These are phyloP conservation scores for Cryptococcus depauperatus DNA, from an alignment of 1,284 basidiomycete genomes.

Conservation along the genomic window DNA sequence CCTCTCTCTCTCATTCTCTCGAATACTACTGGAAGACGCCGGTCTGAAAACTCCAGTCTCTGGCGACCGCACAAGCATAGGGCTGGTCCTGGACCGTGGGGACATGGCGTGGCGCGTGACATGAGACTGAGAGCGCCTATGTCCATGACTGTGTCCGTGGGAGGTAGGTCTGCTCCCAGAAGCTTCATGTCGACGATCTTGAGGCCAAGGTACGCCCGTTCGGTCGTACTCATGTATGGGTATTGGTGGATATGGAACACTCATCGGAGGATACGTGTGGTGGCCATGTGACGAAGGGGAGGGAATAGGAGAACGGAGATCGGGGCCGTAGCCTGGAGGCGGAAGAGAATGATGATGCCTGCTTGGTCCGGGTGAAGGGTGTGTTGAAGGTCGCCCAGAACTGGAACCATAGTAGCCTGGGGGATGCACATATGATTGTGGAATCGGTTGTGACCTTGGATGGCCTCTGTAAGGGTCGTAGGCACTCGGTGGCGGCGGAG, in stretches of 20 bases:
- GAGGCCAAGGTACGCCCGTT: constrained; percentile 10
- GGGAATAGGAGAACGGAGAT: constrained; percentile 1
- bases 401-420: constrained; percentile 6
- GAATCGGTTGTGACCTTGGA: constrained; percentile 1
- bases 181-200: background rate
- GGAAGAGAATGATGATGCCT: constrained; percentile 11
- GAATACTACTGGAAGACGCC: constrained; percentile 1
- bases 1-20: constrained; percentile 3
- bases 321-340: constrained; percentile 9
- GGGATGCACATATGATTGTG: constrained; percentile 8
- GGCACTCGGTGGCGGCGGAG: constrained; percentile 22
- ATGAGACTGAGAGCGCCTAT: background rate
- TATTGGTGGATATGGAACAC: background rate
- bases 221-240: background rate
- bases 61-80: background rate
- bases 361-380: constrained; percentile 4
- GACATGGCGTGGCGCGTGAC: background rate
- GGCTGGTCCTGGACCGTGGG: background rate
- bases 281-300: constrained; percentile 1
- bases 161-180: background rate
- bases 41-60: background rate
- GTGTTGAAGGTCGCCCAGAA: constrained; percentile 6
- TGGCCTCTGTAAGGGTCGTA: constrained; percentile 10
- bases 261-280: background rate
- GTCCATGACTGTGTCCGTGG: background rate